Evolutionary conservation across 805 yeast genomes (phyloP).

Genomic region (Saccharomycopsis fodiens): DNA sequence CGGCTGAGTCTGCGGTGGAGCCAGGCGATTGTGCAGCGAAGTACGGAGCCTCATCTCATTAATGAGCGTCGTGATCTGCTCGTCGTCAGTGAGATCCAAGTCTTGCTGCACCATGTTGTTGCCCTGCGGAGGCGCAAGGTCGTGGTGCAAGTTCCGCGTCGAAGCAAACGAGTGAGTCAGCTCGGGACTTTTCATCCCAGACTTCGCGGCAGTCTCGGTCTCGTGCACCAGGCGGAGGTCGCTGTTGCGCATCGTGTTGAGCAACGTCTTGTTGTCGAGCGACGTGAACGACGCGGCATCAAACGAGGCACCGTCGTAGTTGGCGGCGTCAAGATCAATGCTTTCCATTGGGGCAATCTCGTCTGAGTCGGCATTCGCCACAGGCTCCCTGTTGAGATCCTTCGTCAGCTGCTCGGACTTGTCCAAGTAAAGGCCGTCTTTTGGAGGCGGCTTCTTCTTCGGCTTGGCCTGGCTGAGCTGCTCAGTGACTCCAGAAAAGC

Average conservation of each 20-base stretch:
- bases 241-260: conserved; percentile 17
- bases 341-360: neutral
- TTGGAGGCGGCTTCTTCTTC: neutral
- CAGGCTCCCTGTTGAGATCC: neutral
- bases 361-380: neutral
- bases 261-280: conserved; percentile 15
- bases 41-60: conserved; percentile 14
- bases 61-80: conserved; percentile 18
- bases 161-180: conserved; percentile 1
- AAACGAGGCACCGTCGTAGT: neutral
- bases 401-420: neutral
- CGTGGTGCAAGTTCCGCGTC: conserved; percentile 7
- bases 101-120: conserved; percentile 12
- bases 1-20: neutral
- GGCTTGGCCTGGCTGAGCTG: neutral
- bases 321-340: neutral
- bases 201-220: neutral
- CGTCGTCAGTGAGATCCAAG: conserved; percentile 19
- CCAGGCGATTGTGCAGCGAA: neutral
- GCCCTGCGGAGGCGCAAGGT: conserved; percentile 16
- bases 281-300: conserved; percentile 12
- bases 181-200: conserved; percentile 1
- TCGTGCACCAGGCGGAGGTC: conserved; percentile 9
- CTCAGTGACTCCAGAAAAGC: neutral
- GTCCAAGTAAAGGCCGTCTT: neutral